phyloP scores from a whole-genome alignment of 2,329 filamentous ascomycete species.

The Scedosporium aurantiacum region DNA sequence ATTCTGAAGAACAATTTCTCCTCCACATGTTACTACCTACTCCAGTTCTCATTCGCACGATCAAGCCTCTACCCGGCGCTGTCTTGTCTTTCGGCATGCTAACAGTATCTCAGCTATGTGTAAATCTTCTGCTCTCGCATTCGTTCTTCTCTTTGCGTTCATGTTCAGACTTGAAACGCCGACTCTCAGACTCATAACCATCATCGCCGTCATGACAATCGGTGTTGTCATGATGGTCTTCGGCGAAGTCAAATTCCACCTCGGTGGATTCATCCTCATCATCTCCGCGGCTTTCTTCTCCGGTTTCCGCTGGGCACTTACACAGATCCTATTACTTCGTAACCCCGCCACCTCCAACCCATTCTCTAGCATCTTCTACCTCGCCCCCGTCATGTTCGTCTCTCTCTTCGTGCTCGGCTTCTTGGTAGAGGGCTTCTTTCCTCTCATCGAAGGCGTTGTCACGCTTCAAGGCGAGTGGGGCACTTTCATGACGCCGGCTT shows the following conservation, averaged over 20 bases:
- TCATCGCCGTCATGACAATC: constrained; percentile 83
- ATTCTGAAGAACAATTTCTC: not conserved
- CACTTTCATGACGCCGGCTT: constrained; percentile 48
- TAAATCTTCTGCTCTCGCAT: constrained; percentile 91
- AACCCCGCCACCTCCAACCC: constrained; percentile 94
- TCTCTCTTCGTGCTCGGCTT: constrained; percentile 71
- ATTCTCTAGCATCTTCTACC: constrained; percentile 92
- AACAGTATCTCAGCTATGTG: constrained; percentile 62
- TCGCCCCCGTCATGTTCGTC: constrained; percentile 94
- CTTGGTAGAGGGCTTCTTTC: constrained; percentile 68
- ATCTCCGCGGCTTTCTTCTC: constrained; percentile 92
- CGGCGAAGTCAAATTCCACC: constrained; percentile 81
- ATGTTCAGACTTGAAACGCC: constrained; percentile 82
- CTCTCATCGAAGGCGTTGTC: constrained; percentile 55
- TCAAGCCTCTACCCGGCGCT: too few species aligned
- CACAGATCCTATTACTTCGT: constrained; percentile 85
- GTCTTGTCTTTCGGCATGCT: constrained; percentile 10
- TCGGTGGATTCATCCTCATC: constrained; percentile 79
- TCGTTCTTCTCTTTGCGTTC: constrained; percentile 92
- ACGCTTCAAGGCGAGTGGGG: constrained; percentile 59
- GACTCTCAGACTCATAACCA: constrained; percentile 72
- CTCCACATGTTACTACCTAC: not conserved
- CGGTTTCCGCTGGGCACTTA: constrained; percentile 96
- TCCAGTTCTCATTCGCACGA: constrained; percentile 3
- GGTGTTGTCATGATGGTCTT: constrained; percentile 98